phyloP scores from a whole-genome alignment of 768 basidiomycete genomes.

The Russula sp. region DNA sequence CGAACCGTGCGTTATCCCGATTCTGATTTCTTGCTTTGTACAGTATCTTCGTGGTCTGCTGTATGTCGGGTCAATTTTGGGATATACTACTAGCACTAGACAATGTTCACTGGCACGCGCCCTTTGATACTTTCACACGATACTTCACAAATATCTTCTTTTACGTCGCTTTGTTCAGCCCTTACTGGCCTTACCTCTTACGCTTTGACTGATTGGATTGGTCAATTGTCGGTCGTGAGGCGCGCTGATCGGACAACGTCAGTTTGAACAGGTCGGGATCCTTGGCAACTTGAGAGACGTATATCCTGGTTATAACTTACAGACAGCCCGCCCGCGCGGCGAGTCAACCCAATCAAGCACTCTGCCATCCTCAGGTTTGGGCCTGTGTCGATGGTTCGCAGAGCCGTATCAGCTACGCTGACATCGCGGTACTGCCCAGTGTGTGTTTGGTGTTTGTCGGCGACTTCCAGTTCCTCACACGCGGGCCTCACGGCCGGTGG shows the following conservation, averaged over 20 bases:
- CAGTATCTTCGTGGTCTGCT: neutral
- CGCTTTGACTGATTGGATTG: neutral
- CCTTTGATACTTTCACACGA: too few relatives aligned
- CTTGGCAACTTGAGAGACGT: neutral
- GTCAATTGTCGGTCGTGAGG: neutral
- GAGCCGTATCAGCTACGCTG: neutral
- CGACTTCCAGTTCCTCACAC: too few relatives aligned
- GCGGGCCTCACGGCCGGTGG: too few relatives aligned
- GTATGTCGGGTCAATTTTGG: neutral
- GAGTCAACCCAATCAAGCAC: neutral
- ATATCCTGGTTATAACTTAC: neutral
- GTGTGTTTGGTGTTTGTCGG: too few relatives aligned
- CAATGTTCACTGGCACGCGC: neutral
- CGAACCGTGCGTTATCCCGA: neutral
- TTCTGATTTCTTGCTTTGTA: neutral
- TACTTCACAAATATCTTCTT: neutral
- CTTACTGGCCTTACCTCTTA: too few relatives aligned
- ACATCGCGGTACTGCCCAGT: too few relatives aligned
- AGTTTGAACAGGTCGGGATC: neutral
- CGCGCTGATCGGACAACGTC: neutral
- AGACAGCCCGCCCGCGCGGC: neutral
- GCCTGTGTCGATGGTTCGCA: neutral
- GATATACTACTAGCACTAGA: neutral
- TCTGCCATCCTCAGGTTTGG: neutral
- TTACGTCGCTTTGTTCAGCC: neutral